Evolutionary conservation across 257 asterid species (phyloP).

Genomic region (Fraxinus pennsylvanica): DNA sequence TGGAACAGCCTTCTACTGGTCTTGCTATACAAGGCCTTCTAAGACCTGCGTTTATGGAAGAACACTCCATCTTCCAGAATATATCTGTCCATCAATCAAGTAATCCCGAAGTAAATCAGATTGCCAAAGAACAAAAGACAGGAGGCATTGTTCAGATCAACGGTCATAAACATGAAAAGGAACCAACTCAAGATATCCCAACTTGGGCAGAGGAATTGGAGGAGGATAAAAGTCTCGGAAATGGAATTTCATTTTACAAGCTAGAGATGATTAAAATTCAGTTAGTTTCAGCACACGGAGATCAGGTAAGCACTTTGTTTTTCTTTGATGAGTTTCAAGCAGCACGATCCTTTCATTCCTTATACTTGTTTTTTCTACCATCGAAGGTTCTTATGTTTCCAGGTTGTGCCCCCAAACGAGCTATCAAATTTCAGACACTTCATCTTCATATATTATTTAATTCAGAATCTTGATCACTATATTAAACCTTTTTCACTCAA

Average conservation of each 20-base stretch:
- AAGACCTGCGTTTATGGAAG: conserved; percentile 91
- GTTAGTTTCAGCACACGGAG: conserved; percentile 71
- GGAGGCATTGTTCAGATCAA: conserved; percentile 52
- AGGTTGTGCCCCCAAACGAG: background rate
- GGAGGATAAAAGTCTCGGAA: conserved; percentile 66
- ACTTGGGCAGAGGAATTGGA: conserved; percentile 69
- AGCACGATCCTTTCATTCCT: conserved; percentile 2
- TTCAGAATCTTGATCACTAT: background rate
- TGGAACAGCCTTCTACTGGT: conserved; percentile 96
- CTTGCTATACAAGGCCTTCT: conserved; percentile 87
- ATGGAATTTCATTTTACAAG: conserved; percentile 90
- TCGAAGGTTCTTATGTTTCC: background rate
- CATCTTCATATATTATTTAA: background rate
- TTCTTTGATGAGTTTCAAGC: conserved; percentile 7
- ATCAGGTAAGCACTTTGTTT: conserved; percentile 48
- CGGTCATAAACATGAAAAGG: conserved; percentile 62
- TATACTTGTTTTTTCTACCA: conserved; percentile 12
- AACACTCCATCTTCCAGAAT: conserved; percentile 70
- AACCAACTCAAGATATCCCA: conserved; percentile 48
- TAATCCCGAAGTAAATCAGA: conserved; percentile 35
- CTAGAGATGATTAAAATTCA: conserved; percentile 84
- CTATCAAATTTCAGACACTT: background rate
- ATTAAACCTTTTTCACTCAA: background rate
- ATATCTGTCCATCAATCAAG: conserved; percentile 47
- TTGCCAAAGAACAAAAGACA: conserved; percentile 45